phyloP scores from a whole-genome alignment of 2,329 filamentous ascomycete genomes.

The Calonectria honghensis region DNA sequence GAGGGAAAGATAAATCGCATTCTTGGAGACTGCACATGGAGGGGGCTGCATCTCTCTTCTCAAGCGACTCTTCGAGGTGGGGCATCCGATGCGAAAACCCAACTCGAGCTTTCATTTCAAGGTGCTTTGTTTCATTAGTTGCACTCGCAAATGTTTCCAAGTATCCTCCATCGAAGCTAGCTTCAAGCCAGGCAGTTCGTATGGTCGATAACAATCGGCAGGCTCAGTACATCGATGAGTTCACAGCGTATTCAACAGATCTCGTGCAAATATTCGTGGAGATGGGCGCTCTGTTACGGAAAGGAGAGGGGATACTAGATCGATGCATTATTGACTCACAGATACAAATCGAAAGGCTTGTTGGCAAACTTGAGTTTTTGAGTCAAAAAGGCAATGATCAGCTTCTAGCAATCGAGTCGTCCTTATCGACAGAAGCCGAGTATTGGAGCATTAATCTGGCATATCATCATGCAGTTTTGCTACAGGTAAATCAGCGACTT shows the following conservation, averaged over 20 bases:
- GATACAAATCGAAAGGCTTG: not conserved
- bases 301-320: not conserved
- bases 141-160: not conserved
- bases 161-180: not conserved
- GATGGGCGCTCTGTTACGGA: constrained; percentile 6
- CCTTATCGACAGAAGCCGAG: not conserved
- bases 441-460: constrained; percentile 23
- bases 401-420: not conserved
- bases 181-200: constrained; percentile 3
- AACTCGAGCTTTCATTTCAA: not conserved
- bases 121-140: not conserved
- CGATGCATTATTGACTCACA: not conserved
- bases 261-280: constrained; percentile 8
- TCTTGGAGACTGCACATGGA: not conserved
- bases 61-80: not conserved
- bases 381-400: not conserved
- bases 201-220: not conserved
- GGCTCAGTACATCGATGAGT: constrained; percentile 17
- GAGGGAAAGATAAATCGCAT: not conserved
- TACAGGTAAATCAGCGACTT: constrained; percentile 29
- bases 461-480: constrained; percentile 19
- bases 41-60: not conserved
- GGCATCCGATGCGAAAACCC: not conserved
- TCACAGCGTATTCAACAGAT: constrained; percentile 22
- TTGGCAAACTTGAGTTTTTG: not conserved